These are phyloP conservation scores for Chlorokybus atmophyticus DNA, from an alignment of 139 green algal genomes.

Conservation along the genomic window DNA sequence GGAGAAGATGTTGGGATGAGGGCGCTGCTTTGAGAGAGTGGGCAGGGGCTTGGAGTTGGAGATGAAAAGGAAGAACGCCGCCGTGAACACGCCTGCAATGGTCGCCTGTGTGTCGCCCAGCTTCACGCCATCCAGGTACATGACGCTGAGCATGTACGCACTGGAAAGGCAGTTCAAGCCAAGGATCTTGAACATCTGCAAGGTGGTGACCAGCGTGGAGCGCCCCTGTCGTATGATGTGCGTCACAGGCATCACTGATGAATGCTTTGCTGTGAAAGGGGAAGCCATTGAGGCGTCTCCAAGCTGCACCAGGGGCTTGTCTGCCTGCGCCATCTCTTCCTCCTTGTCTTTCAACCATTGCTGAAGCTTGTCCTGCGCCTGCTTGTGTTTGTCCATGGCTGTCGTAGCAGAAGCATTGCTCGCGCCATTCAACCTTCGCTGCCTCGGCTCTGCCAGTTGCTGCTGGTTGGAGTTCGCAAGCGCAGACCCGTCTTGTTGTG, in stretches of 20 bases:
- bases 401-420: too few relatives aligned
- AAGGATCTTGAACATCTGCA: slow-evolving; percentile 99
- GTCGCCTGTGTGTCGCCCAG: slow-evolving; percentile 39
- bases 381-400: too few relatives aligned
- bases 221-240: slow-evolving; percentile 42
- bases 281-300: slow-evolving; percentile 41
- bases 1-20: slow-evolving; percentile 86
- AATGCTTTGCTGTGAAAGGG: slow-evolving; percentile 42
- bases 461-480: too few relatives aligned
- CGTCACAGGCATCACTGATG: slow-evolving; percentile 22
- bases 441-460: too few relatives aligned
- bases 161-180: slow-evolving; percentile 85
- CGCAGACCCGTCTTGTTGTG: too few relatives aligned
- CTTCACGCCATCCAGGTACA: slow-evolving; percentile 73
- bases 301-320: slow-evolving; percentile 34
- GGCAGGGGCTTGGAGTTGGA: slow-evolving; percentile 70
- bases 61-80: slow-evolving; percentile 91
- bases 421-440: too few relatives aligned
- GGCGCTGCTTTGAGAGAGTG: slow-evolving; percentile 55
- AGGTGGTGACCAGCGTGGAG: slow-evolving; percentile 40
- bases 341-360: too few relatives aligned
- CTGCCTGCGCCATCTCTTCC: too few relatives aligned
- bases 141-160: slow-evolving; percentile 80
- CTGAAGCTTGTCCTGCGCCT: too few relatives aligned
- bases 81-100: slow-evolving; percentile 36